Percentiles rank a stretch among this genome's conserved stretches.
phyloP scores from a whole-genome alignment of 1,284 basidiomycete species.

The Phlebopus sp. region DNA sequence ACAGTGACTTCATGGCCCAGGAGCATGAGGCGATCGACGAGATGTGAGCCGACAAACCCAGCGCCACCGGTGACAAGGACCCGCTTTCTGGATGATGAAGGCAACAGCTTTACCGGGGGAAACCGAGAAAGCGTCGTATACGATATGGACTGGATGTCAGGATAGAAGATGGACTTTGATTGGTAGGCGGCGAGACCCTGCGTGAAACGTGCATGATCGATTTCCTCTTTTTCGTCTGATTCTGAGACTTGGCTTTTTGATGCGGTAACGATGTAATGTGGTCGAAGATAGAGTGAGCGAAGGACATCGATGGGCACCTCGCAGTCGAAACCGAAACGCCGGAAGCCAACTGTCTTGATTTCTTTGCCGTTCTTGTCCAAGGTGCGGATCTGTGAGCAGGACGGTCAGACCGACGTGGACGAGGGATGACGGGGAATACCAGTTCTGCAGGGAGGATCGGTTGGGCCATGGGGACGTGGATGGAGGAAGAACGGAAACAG shows the following conservation, averaged over 20 bases:
- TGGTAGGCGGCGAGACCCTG: conserved; percentile 59
- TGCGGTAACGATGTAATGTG: conserved; percentile 65
- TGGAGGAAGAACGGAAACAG: not conserved
- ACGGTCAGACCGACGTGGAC: conserved; percentile 10
- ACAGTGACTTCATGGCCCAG: conserved; percentile 98
- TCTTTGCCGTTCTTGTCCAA: conserved; percentile 74
- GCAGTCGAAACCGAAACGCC: conserved; percentile 86
- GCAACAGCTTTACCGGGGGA: conserved; percentile 85
- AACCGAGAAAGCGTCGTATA: conserved; percentile 90
- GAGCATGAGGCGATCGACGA: conserved; percentile 96
- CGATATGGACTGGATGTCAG: conserved; percentile 76
- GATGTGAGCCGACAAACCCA: conserved; percentile 96
- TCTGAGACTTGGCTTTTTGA: conserved; percentile 37
- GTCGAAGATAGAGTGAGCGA: conserved; percentile 82
- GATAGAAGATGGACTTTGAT: conserved; percentile 81
- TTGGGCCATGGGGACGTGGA: conserved; percentile 19
- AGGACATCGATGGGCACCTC: conserved; percentile 76
- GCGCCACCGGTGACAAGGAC: conserved; percentile 94
- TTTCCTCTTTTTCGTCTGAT: conserved; percentile 38
- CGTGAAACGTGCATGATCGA: conserved; percentile 54
- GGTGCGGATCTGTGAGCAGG: conserved; percentile 47
- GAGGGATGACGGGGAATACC: conserved; percentile 11
- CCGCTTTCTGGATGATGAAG: conserved; percentile 79
- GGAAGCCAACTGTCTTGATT: conserved; percentile 75
- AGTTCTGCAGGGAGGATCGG: conserved; percentile 16